Percentiles rank a stretch among this genome's conserved stretches.
Evolutionary conservation across 2,329 filamentous ascomycete genomes (phyloP).

Genomic region (Cytospora schulzeri): DNA sequence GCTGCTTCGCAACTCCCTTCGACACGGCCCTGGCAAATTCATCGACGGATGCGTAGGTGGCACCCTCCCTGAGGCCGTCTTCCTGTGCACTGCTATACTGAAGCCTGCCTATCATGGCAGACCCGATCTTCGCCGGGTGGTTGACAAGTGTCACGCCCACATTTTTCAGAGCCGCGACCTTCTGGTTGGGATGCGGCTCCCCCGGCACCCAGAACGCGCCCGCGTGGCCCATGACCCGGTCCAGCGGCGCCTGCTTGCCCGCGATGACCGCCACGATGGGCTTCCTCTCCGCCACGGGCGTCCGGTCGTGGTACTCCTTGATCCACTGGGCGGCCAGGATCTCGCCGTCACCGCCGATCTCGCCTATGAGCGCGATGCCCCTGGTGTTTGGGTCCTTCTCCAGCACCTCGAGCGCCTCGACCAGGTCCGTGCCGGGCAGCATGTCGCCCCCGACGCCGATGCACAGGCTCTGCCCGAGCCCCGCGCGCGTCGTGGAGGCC

Average conservation of each 20-base stretch:
- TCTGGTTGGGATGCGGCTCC: constrained; percentile 65
- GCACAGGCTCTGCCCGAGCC: constrained; percentile 75
- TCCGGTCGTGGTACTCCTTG: constrained; percentile 60
- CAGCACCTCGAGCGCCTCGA: constrained; percentile 69
- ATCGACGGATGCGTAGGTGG: constrained; percentile 30
- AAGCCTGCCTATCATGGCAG: constrained; percentile 65
- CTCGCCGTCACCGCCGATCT: constrained; percentile 71
- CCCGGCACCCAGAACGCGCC: constrained; percentile 71
- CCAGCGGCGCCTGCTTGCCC: constrained; percentile 63
- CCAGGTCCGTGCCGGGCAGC: constrained; percentile 73
- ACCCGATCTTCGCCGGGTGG: constrained; percentile 75
- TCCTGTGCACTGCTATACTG: constrained; percentile 33
- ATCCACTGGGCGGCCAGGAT: constrained; percentile 76
- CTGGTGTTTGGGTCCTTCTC: constrained; percentile 68
- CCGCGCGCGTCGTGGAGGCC: constrained; percentile 71
- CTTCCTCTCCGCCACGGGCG: constrained; percentile 58
- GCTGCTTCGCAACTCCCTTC: neutral
- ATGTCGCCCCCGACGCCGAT: constrained; percentile 79
- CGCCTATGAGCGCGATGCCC: constrained; percentile 72
- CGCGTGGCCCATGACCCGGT: constrained; percentile 76
- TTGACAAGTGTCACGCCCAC: constrained; percentile 72
- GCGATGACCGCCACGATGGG: constrained; percentile 74
- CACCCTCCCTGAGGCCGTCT: constrained; percentile 16
- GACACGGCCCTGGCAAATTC: constrained; percentile 7
- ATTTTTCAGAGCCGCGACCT: constrained; percentile 65